Base-by-base conservation (phyloP, 2,329 filamentous ascomycete genomes). In the Penicillium hordei region DNA sequence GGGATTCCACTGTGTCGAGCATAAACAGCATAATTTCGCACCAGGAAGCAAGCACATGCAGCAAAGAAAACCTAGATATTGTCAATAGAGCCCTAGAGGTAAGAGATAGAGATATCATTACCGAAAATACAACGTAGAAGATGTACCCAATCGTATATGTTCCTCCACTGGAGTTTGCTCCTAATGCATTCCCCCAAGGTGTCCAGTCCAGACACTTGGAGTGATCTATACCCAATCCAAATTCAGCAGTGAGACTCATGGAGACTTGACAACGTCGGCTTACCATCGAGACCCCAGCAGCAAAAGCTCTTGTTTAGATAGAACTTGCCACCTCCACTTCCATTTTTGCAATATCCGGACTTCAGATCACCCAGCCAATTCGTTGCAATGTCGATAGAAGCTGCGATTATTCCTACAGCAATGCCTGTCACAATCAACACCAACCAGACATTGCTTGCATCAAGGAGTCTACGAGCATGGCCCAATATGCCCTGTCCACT, bases 281-380 rank as follows among this genome's bases (percentile, higher is more conserved):
- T 66, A 81, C 81, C 82, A 65, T 95, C 89, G 71, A 96, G 91
- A 8, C 93, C 94, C 81, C 90, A 89, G 73, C 94, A 99, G 77
- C 94, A 99, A 72, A 97, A 97, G 43, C 83, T 84, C 73, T 88
- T 91, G 72, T 93, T 96, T 51, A 99, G 78, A 74, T 97, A 97
- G 72, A 97, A 97, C 31, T 83, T 86, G 5, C 92, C 93, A 48
- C 92, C 92, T 56, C 92, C 90, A 27, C 83, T 82, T 19, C 89
- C 83, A 61, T 83, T 88, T 39, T 86, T 86, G 76, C 94, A 99
- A 71, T 91, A 93, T 7, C 94, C 94, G 19, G 87, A 86, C 79
- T 97, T 99, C 59, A 97, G 75, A 72, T 97, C 94, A 19, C 89
- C 93, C 53, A 99, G 79, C 94, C 94, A 99, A 72, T 96, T 90